phyloP scores from a whole-genome alignment of 305 asterid species.

The Caryopteris hybrid region DNA sequence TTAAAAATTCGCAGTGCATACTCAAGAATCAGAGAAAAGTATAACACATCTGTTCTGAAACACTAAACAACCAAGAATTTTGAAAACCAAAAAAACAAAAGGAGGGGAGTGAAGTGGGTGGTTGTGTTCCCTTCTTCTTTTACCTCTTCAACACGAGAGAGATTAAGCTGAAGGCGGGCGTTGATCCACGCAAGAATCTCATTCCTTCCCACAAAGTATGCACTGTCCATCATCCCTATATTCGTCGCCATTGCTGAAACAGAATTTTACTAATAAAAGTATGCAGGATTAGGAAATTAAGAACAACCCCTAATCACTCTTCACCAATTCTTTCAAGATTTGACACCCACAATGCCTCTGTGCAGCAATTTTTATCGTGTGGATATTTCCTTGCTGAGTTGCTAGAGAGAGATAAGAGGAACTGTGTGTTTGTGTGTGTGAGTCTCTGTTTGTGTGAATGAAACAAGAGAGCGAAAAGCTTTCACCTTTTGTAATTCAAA shows the following conservation, averaged over 20 bases:
- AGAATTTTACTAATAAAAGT: background rate
- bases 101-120: too few species aligned
- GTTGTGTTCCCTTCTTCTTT: background rate
- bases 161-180: constrained; percentile 75
- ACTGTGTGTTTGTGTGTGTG: too few species aligned
- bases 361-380: background rate
- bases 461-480: constrained; percentile 25
- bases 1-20: too few species aligned
- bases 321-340: constrained; percentile 10
- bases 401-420: too few species aligned
- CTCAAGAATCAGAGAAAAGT: background rate
- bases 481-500: constrained; percentile 45
- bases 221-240: constrained; percentile 93
- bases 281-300: background rate
- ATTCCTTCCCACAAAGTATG: constrained; percentile 87
- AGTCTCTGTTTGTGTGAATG: too few species aligned
- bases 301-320: constrained; percentile 1
- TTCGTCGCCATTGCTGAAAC: constrained; percentile 49
- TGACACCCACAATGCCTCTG: background rate
- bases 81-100: background rate
- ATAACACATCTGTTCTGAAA: background rate
- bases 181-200: constrained; percentile 88
- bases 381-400: background rate
- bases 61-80: background rate
- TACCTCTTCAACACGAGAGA: constrained; percentile 86